A percentile compares a stretch with the other conserved stretches of the same genome.
Evolutionary conservation across 176 grass and related monocot genomes (phyloP).

Genomic region (Zea luxurians): DNA sequence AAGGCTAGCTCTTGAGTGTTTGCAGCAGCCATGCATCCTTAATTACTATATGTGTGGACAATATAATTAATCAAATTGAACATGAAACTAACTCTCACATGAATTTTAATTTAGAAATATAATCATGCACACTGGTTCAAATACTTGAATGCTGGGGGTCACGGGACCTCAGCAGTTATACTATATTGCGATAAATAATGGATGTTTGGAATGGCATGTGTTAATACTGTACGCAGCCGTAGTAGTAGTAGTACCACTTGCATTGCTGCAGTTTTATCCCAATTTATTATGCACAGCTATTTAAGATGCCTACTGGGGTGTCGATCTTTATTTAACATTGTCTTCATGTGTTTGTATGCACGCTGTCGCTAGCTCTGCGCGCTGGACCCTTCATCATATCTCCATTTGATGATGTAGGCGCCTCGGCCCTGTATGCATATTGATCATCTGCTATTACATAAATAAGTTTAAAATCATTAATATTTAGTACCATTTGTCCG

Average conservation of each 20-base stretch:
- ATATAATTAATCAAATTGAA: neutral
- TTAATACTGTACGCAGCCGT: slow-evolving; percentile 10
- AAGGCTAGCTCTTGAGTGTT: slow-evolving; percentile 7
- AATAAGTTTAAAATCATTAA: too few species aligned
- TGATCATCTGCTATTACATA: too few species aligned
- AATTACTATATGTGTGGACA: too few species aligned
- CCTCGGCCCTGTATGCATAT: too few species aligned
- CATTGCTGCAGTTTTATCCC: slow-evolving; percentile 20
- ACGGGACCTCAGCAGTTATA: neutral
- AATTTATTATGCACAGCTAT: slow-evolving; percentile 28
- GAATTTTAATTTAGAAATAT: neutral
- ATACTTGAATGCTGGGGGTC: neutral
- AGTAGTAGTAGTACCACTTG: neutral
- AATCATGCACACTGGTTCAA: neutral
- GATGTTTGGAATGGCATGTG: neutral
- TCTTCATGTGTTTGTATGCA: neutral
- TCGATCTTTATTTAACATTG: neutral
- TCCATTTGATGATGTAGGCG: too few species aligned
- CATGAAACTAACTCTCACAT: neutral
- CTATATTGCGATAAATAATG: slow-evolving; percentile 31
- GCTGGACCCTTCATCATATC: too few species aligned
- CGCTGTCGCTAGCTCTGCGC: neutral
- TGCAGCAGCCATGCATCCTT: neutral
- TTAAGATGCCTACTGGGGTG: neutral
- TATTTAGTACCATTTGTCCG: too few species aligned